Percentiles rank a stretch among this genome's conserved stretches.
Evolutionary conservation across 2,329 filamentous ascomycete species (phyloP).

Genomic region (Aspergillus calidoustus): DNA sequence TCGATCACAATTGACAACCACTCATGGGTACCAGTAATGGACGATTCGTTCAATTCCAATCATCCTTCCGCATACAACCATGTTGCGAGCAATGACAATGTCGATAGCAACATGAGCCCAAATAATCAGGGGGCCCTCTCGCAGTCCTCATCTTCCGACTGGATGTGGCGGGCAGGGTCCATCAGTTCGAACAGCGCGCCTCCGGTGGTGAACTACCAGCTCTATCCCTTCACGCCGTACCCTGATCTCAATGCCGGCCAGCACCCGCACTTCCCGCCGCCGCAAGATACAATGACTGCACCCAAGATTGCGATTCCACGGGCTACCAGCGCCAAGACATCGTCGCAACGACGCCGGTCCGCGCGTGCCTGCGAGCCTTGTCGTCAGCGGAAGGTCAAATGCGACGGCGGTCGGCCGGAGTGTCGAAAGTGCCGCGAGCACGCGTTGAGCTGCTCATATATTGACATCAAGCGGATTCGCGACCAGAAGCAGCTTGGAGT

Average conservation of each 20-base stretch:
- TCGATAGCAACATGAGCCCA: constrained; percentile 1
- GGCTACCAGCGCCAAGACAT: constrained; percentile 23
- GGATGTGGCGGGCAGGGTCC: constrained; percentile 19
- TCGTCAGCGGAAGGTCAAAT: constrained; percentile 42
- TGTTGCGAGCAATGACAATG: background rate
- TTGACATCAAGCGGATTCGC: constrained; percentile 42
- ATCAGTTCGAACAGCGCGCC: constrained; percentile 9
- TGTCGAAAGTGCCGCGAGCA: constrained; percentile 36
- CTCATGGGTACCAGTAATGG: constrained; percentile 4
- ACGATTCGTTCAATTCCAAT: constrained; percentile 1
- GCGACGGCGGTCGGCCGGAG: constrained; percentile 34
- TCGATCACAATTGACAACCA: background rate
- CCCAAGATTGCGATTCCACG: constrained; percentile 39
- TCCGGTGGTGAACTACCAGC: constrained; percentile 2
- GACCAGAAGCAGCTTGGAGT: constrained; percentile 39
- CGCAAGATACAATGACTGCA: background rate
- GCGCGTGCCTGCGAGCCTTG: constrained; percentile 42
- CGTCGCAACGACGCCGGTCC: constrained; percentile 33
- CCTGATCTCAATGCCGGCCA: background rate
- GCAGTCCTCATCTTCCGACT: constrained; percentile 9
- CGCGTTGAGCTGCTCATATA: constrained; percentile 31
- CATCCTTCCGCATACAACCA: background rate
- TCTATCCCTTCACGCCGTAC: constrained; percentile 14
- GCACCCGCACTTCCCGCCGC: background rate
- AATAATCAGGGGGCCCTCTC: background rate